A percentile compares a stretch with the other conserved stretches of the same genome.
Evolutionary conservation across 768 basidiomycete genomes (phyloP).

Genomic region (Stropharia rugosoannulata): DNA sequence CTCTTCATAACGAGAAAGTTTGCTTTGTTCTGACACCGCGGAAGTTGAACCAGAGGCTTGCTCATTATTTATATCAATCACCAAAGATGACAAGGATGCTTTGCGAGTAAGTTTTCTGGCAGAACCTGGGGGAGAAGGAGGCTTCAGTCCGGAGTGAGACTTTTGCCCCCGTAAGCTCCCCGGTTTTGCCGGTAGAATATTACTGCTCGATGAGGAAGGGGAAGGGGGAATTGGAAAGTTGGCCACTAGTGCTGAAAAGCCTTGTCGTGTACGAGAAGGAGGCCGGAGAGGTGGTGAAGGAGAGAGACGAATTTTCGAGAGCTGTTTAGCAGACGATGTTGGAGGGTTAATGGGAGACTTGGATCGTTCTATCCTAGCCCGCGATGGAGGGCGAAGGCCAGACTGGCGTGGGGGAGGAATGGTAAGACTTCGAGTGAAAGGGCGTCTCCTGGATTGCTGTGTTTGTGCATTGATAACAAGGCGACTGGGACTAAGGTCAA

Average conservation of each 20-base stretch:
- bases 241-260: conserved; percentile 56
- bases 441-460: conserved; percentile 35
- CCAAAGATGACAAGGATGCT: conserved; percentile 73
- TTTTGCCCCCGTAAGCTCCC: conserved; percentile 81
- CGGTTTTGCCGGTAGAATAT: conserved; percentile 64
- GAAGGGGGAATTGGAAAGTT: conserved; percentile 47
- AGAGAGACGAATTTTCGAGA: conserved; percentile 65
- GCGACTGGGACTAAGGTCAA: conserved; percentile 78
- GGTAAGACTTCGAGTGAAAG: conserved; percentile 56
- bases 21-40: conserved; percentile 31
- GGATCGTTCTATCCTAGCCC: conserved; percentile 59
- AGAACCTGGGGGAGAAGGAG: conserved; percentile 65
- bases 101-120: conserved; percentile 69
- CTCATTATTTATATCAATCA: conserved; percentile 53
- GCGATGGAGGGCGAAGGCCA: conserved; percentile 61
- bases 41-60: conserved; percentile 58
- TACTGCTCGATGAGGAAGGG: conserved; percentile 30
- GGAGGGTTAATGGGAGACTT: conserved; percentile 75
- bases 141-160: conserved; percentile 79
- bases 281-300: conserved; percentile 68
- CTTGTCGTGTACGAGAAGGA: conserved; percentile 59
- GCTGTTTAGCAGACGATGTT: conserved; percentile 64
- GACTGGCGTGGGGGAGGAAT: conserved; percentile 52
- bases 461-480: conserved; percentile 51
- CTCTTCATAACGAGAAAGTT: conserved; percentile 64